Conservation (phyloP, 192 early-diverging fungal species). For the Kappamyces sp. region DNA sequence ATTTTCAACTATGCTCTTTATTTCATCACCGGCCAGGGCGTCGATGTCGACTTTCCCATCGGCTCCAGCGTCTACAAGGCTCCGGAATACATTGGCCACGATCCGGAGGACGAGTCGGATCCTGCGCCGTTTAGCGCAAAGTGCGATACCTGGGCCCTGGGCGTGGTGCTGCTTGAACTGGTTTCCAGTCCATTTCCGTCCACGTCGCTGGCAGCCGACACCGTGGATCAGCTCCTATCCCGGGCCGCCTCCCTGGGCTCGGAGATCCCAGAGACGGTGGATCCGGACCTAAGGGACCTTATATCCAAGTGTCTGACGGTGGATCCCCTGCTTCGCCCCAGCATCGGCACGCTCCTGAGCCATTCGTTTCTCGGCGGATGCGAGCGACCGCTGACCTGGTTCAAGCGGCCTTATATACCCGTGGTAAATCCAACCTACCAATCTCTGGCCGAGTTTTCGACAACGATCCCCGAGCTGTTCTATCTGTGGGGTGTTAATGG, state of each 20-base stretch:
- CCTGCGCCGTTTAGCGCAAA: background rate
- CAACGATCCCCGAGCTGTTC: background rate
- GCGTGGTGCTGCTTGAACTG: constrained; percentile 76
- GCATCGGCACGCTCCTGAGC: background rate
- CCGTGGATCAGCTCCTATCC: no score
- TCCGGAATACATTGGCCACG: constrained; percentile 1
- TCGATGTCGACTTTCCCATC: constrained; percentile 16
- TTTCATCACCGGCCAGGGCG: constrained; percentile 15
- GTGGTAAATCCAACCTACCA: no score
- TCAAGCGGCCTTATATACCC: no score
- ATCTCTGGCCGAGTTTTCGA: no score
- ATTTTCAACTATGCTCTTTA: constrained; percentile 3
- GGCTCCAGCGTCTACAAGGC: constrained; percentile 2
- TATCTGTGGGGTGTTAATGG: constrained; percentile 62
- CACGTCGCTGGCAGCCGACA: no score
- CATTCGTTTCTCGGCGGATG: background rate
- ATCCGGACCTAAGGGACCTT: background rate
- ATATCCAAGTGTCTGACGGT: background rate
- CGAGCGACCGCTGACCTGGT: background rate
- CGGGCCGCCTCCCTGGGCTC: no score
- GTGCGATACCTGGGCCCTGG: constrained; percentile 76
- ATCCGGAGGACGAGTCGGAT: background rate
- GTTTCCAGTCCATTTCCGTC: constrained; percentile 69
- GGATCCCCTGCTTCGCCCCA: background rate
- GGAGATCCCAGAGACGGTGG: background rate